A percentile compares a stretch with the other conserved stretches of the same genome.
Evolutionary conservation across 352 stramenopile species (phyloP).

Genomic region (Phytophthora constricta): DNA sequence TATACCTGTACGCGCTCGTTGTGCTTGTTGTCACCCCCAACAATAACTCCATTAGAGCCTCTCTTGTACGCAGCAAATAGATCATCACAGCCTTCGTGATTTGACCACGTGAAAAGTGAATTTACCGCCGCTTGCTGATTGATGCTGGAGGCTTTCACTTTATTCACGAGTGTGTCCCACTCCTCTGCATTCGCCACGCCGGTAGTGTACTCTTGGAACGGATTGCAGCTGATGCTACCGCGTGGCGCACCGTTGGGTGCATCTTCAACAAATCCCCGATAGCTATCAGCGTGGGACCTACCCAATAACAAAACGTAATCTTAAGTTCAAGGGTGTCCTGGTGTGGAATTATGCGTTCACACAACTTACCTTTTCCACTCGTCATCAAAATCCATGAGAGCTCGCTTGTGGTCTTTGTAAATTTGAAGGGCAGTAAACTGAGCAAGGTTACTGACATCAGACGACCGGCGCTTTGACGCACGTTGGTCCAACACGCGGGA

Average conservation of each 20-base stretch:
- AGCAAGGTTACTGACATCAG: constrained; percentile 32
- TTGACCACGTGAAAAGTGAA: not conserved
- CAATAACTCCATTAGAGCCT: constrained; percentile 43
- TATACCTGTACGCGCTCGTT: constrained; percentile 36
- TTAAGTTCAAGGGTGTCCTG: not conserved
- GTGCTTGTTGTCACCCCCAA: constrained; percentile 23
- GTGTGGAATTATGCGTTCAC: not conserved
- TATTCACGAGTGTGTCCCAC: constrained; percentile 31
- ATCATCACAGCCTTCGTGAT: constrained; percentile 4
- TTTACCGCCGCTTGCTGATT: constrained; percentile 4
- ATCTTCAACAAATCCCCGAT: constrained; percentile 13
- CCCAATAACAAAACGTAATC: constrained; percentile 9
- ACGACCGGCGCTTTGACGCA: constrained; percentile 8
- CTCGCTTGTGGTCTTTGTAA: constrained; percentile 53
- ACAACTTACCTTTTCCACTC: constrained; percentile 50
- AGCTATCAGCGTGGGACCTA: constrained; percentile 37
- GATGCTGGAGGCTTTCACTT: constrained; percentile 34
- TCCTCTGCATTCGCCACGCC: constrained; percentile 4
- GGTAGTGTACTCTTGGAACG: constrained; percentile 28
- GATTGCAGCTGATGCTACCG: constrained; percentile 26
- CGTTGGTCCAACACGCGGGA: constrained; percentile 33
- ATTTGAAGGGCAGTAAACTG: constrained; percentile 52
- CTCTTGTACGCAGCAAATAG: constrained; percentile 33
- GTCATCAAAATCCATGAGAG: constrained; percentile 61
- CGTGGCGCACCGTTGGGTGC: constrained; percentile 4